Evolutionary conservation across 169 alveolate species (phyloP).

Genomic region (Eimeria maxima): DNA sequence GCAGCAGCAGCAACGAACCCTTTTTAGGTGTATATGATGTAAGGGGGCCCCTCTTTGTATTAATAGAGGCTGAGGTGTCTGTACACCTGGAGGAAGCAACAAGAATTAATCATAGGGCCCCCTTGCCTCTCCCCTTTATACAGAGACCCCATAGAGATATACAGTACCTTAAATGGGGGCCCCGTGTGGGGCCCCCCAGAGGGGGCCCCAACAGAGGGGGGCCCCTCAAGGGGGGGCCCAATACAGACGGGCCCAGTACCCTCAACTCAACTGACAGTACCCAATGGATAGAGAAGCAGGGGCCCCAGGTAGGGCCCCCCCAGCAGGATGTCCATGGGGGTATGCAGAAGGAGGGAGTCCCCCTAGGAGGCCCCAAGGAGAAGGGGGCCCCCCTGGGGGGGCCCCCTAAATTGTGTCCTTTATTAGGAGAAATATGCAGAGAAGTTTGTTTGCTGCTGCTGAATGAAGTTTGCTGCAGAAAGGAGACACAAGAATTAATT

Average conservation of each 20-base stretch:
- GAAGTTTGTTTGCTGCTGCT: not conserved
- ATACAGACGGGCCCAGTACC: too few relatives aligned
- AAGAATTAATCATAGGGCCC: not conserved
- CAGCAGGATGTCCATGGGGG: not conserved
- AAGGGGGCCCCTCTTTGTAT: not conserved
- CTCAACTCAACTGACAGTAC: too few relatives aligned
- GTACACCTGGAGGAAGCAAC: not conserved
- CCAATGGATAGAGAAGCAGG: not conserved
- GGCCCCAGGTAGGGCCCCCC: not conserved
- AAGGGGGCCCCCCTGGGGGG: conserved; percentile 27
- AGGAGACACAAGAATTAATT: not conserved
- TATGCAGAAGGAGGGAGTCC: not conserved
- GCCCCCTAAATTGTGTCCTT: not conserved
- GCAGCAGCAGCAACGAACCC: too few relatives aligned
- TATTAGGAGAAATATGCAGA: not conserved
- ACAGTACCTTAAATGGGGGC: not conserved
- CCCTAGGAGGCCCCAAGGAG: not conserved
- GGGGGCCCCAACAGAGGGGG: too few relatives aligned
- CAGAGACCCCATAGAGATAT: not conserved
- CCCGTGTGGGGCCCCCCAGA: not conserved
- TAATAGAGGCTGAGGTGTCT: conserved; percentile 40
- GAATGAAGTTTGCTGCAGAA: not conserved
- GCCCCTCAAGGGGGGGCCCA: too few relatives aligned
- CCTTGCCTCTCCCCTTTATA: not conserved
- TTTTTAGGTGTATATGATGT: not conserved